Evolutionary conservation across 192 early-diverging fungal species (phyloP).

Genomic region (Backusella circina): DNA sequence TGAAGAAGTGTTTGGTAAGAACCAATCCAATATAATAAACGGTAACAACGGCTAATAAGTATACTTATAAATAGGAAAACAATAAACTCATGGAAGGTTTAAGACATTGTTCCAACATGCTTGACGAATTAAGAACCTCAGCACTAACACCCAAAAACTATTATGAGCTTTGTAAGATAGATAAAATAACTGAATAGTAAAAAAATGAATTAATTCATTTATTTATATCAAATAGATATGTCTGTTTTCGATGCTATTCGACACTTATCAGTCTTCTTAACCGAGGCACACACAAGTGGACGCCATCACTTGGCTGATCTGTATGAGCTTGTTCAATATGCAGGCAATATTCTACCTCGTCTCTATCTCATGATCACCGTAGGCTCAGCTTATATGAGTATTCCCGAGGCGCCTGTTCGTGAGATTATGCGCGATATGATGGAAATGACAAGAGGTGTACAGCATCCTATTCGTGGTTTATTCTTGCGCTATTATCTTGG

Average conservation of each 20-base stretch:
- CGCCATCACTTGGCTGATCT: conserved; percentile 86
- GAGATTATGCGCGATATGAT: conserved; percentile 99
- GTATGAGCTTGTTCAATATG: conserved; percentile 98
- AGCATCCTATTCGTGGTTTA: conserved; percentile 96
- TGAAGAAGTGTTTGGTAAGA: conserved; percentile 89
- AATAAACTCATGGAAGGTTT: conserved; percentile 94
- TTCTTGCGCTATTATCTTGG: conserved; percentile 96
- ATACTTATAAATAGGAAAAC: conserved; percentile 54
- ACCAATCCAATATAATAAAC: background rate
- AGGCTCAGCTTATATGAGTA: conserved; percentile 94
- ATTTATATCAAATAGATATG: conserved; percentile 66
- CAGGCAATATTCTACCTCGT: conserved; percentile 97
- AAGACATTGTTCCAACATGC: conserved; percentile 98
- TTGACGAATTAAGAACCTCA: conserved; percentile 93
- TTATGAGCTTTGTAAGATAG: conserved; percentile 93
- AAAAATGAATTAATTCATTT: background rate
- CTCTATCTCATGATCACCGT: conserved; percentile 99
- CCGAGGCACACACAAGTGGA: conserved; percentile 83
- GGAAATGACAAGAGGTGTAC: conserved; percentile 98
- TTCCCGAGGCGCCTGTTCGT: conserved; percentile 87
- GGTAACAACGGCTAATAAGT: background rate
- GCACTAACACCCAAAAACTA: conserved; percentile 96
- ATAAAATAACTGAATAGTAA: background rate
- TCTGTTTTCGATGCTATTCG: conserved; percentile 97
- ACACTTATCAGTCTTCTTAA: conserved; percentile 87